These are phyloP conservation scores for Chaetomium strumarium DNA, from an alignment of 2,329 filamentous ascomycete species.

Conservation along the genomic window DNA sequence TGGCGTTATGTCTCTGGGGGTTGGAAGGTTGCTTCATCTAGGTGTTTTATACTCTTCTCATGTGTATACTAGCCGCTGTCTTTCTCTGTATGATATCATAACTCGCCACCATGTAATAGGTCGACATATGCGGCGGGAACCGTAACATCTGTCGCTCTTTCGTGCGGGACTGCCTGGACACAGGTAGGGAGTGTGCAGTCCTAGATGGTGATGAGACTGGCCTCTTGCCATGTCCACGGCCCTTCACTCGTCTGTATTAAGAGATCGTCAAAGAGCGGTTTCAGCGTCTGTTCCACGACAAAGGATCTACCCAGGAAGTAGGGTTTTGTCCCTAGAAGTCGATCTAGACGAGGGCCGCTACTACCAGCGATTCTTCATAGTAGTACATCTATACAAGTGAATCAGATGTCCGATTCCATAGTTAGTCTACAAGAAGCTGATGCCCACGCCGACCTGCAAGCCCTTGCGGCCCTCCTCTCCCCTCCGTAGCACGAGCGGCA, in stretches of 20 bases:
- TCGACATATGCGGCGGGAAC: too few relatives aligned
- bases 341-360: neutral
- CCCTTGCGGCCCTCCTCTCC: constrained; percentile 90
- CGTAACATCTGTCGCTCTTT: too few relatives aligned
- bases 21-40: neutral
- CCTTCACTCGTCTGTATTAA: too few relatives aligned
- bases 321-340: too few relatives aligned
- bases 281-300: too few relatives aligned
- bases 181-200: too few relatives aligned
- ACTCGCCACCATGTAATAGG: too few relatives aligned
- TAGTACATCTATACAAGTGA: neutral
- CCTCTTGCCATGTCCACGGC: too few relatives aligned
- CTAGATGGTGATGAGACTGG: too few relatives aligned
- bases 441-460: constrained; percentile 88
- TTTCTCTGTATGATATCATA: neutral
- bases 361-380: neutral
- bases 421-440: constrained; percentile 73
- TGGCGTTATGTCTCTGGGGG: neutral
- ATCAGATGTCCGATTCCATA: neutral
- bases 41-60: constrained; percentile 11
- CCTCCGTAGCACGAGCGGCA: constrained; percentile 74
- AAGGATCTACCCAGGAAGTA: too few relatives aligned
- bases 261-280: too few relatives aligned
- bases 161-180: too few relatives aligned
- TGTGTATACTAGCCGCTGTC: neutral